Evolutionary conservation across 192 early-diverging fungal genomes (phyloP).

Genomic region (Chytriomyces sp.): DNA sequence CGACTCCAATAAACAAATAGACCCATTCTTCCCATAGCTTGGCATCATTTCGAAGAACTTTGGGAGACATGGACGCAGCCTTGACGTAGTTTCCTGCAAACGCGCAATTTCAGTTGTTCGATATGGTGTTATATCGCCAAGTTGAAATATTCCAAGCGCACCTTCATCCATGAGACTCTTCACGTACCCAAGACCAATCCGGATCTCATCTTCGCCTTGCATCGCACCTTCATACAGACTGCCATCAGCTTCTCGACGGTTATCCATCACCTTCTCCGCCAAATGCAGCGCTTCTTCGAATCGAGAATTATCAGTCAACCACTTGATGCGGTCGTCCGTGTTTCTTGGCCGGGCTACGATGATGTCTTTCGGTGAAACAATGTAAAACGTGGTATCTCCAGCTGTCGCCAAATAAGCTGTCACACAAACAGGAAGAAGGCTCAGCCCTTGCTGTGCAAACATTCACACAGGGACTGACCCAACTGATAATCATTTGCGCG

Average conservation of each 20-base stretch:
- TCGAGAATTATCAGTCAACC: constrained; percentile 79
- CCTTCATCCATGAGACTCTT: constrained; percentile 71
- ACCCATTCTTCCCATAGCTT: constrained; percentile 92
- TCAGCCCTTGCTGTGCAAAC: no score
- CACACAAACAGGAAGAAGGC: neutral
- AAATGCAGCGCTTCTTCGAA: constrained; percentile 82
- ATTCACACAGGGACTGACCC: constrained; percentile 42
- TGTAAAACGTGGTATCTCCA: constrained; percentile 82
- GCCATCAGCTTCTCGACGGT: constrained; percentile 37
- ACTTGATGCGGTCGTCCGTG: constrained; percentile 90
- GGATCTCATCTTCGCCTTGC: constrained; percentile 59
- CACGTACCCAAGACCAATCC: constrained; percentile 84
- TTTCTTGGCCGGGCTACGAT: constrained; percentile 88
- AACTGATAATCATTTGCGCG: constrained; percentile 95
- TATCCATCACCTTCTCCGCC: constrained; percentile 54
- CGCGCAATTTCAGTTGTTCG: neutral
- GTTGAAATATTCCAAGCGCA: constrained; percentile 11
- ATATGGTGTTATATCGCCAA: no score
- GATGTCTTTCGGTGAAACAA: constrained; percentile 95
- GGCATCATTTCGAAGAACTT: constrained; percentile 71
- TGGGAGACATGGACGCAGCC: constrained; percentile 74
- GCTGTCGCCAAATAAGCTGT: constrained; percentile 18
- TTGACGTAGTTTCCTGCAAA: constrained; percentile 58
- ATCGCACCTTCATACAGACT: constrained; percentile 43
- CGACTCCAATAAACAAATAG: constrained; percentile 80